These are phyloP conservation scores for Linnemannia exigua DNA, from an alignment of 192 early-diverging fungal species.

Conservation along the genomic window DNA sequence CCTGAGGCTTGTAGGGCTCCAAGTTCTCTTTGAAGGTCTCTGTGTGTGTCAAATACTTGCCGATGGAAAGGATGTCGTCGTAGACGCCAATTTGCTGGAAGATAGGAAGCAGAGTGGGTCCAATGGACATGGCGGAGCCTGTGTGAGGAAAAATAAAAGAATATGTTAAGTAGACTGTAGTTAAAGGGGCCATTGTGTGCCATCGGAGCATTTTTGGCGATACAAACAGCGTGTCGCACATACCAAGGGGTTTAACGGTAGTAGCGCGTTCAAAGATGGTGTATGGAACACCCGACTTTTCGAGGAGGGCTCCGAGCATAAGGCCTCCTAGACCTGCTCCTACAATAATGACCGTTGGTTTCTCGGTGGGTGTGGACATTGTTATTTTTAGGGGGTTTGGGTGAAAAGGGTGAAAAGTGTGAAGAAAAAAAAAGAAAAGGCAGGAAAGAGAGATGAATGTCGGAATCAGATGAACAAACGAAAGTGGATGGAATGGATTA, in stretches of 20 bases:
- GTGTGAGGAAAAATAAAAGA: too few species aligned
- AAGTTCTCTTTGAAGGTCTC: not conserved
- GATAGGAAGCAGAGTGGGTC: not conserved
- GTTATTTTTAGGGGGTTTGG: too few species aligned
- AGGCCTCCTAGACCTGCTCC: not conserved
- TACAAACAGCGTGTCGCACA: too few species aligned
- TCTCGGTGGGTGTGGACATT: not conserved
- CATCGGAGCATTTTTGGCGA: too few species aligned
- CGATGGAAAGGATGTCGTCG: not conserved
- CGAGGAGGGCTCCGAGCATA: not conserved
- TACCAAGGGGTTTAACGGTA: not conserved
- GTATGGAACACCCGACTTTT: not conserved
- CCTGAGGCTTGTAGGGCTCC: not conserved
- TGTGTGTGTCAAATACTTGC: not conserved
- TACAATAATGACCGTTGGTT: not conserved
- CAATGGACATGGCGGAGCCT: not conserved
- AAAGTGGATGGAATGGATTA: too few species aligned
- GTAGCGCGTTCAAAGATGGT: not conserved
- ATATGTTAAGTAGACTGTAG: too few species aligned
- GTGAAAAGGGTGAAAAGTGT: too few species aligned
- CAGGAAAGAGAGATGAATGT: too few species aligned
- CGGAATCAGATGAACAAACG: too few species aligned
- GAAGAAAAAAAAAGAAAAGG: too few species aligned
- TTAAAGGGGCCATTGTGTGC: too few species aligned
- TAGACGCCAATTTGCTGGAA: conserved; percentile 21